Conservation (phyloP, 2,329 filamentous ascomycete species). For the Monosporascus ibericus region DNA sequence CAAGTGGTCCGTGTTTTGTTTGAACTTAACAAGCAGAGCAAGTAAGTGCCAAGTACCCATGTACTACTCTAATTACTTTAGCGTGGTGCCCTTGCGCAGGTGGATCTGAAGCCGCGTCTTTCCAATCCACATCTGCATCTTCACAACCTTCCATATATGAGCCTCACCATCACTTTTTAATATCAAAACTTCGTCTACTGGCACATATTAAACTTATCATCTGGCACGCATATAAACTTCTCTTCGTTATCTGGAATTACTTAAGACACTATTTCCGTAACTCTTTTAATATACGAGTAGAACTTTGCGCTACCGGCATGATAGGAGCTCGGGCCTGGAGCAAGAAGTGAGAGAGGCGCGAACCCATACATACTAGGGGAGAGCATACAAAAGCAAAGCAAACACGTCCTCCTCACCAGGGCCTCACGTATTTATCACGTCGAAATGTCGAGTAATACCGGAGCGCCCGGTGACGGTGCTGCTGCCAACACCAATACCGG, state of each 20-base stretch:
- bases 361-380: too few species aligned
- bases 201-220: neutral
- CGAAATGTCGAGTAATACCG: neutral
- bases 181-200: neutral
- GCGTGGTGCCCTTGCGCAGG: neutral
- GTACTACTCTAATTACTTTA: neutral
- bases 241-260: too few species aligned
- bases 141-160: conserved; percentile 9
- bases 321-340: neutral
- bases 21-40: neutral
- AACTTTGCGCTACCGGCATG: too few species aligned
- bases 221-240: neutral
- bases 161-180: conserved; percentile 10
- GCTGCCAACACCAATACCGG: neutral
- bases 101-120: neutral
- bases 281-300: too few species aligned
- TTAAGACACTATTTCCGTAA: too few species aligned
- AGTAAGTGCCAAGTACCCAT: neutral
- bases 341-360: neutral
- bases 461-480: neutral
- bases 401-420: neutral
- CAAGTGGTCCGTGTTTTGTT: neutral
- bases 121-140: conserved; percentile 1
- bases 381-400: neutral
- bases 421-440: neutral